Evolutionary conservation across 2,329 filamentous ascomycete species (phyloP).

Genomic region (Aspergillus flavus): DNA sequence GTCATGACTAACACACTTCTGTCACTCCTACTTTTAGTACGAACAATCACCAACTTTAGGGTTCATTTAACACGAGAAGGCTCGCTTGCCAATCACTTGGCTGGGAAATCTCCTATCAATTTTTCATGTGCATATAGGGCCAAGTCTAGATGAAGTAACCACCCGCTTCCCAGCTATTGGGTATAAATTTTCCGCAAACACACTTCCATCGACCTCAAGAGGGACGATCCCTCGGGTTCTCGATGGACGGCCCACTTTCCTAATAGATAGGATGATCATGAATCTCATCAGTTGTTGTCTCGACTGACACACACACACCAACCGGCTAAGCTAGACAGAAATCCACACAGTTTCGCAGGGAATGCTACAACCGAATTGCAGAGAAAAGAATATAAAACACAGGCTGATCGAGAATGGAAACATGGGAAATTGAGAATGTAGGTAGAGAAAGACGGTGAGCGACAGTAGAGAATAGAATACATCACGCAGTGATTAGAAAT

Average conservation of each 20-base stretch:
- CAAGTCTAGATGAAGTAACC: not conserved
- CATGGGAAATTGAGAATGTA: not conserved
- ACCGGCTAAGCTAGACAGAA: slow-evolving; percentile 12
- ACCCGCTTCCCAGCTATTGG: not conserved
- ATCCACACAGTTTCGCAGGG: slow-evolving; percentile 1
- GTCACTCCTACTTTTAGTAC: not conserved
- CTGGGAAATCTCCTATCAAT: not conserved
- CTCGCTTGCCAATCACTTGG: not conserved
- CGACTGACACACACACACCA: slow-evolving; percentile 9
- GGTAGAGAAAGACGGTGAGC: not conserved
- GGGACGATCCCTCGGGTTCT: not conserved
- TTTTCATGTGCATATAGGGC: not conserved
- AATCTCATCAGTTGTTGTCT: slow-evolving; percentile 23
- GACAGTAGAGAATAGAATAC: slow-evolving; percentile 12
- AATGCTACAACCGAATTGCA: slow-evolving; percentile 9
- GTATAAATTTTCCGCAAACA: not conserved
- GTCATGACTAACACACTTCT: not conserved
- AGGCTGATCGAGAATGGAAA: slow-evolving; percentile 1
- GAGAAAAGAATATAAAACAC: not conserved
- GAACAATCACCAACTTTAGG: not conserved
- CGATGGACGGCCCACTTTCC: slow-evolving; percentile 10
- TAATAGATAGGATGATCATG: slow-evolving; percentile 22
- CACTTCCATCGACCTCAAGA: not conserved
- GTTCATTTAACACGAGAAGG: not conserved
- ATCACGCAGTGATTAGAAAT: slow-evolving; percentile 29